These are phyloP conservation scores for Beauveria pseudobassiana DNA, from an alignment of 2,329 filamentous ascomycete species.

Conservation along the genomic window DNA sequence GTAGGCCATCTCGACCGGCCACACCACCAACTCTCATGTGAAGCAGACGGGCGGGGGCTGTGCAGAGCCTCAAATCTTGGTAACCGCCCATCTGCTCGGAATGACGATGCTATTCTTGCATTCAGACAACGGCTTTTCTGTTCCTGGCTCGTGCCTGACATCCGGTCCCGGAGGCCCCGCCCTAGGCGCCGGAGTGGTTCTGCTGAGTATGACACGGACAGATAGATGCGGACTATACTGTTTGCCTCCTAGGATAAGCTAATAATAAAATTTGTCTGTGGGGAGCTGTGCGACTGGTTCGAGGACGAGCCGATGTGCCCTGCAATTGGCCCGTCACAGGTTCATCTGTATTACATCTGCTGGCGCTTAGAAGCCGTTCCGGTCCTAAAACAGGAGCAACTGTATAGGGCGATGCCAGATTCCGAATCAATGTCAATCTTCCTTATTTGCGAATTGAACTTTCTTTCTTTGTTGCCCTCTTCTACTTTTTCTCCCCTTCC, in stretches of 20 bases:
- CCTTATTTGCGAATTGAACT: not conserved
- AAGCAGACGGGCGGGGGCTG: conserved; percentile 1
- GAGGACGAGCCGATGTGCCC: not conserved
- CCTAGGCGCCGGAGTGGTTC: conserved; percentile 1
- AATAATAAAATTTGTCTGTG: not conserved
- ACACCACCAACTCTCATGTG: not conserved
- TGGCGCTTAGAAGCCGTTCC: not conserved
- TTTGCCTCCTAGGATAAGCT: not conserved
- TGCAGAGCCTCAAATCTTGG: conserved; percentile 11
- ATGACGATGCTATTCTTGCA: conserved; percentile 1
- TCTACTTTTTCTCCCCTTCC: not conserved
- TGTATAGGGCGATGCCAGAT: not conserved
- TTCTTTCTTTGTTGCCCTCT: not conserved
- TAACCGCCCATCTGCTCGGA: conserved; percentile 4
- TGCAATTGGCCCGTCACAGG: not conserved
- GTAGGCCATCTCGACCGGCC: not conserved
- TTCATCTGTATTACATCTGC: not conserved
- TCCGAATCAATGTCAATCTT: not conserved
- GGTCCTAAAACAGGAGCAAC: not conserved
- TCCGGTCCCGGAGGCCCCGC: not conserved
- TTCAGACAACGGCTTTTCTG: not conserved
- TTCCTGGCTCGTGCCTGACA: not conserved
- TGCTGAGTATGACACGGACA: not conserved
- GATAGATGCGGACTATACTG: not conserved
- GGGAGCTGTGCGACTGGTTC: not conserved